phyloP scores from a whole-genome alignment of 2,329 filamentous ascomycete species.

The Colletotrichum cuscutae region DNA sequence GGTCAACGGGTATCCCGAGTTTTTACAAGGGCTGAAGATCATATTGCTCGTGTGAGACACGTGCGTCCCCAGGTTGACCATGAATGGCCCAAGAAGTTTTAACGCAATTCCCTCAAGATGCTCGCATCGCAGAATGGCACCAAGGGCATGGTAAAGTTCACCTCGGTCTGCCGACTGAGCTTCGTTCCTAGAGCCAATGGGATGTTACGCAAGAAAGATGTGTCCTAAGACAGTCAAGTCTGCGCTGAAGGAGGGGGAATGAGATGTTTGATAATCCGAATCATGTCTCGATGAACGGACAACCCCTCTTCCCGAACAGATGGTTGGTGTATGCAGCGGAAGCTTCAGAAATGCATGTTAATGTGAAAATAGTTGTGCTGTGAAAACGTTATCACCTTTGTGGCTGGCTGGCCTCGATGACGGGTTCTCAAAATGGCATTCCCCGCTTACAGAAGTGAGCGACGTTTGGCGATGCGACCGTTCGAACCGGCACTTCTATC shows the following conservation, averaged over 20 bases:
- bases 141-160: not conserved
- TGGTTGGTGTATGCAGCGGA: not conserved
- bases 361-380: not conserved
- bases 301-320: not conserved
- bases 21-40: not conserved
- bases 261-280: conserved; percentile 1
- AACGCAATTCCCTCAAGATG: not conserved
- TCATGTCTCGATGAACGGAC: conserved; percentile 3
- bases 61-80: not conserved
- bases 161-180: not conserved
- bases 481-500: not conserved
- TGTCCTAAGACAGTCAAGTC: not conserved
- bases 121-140: conserved; percentile 15
- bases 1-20: not conserved
- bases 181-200: not conserved
- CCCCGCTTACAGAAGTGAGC: not conserved
- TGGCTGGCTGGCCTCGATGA: not conserved
- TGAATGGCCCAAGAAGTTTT: not conserved
- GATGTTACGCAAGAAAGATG: not conserved
- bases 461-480: not conserved
- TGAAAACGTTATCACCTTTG: not conserved
- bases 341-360: not conserved
- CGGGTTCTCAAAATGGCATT: not conserved
- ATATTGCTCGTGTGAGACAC: conserved; percentile 8
- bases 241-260: not conserved